Evolutionary conservation across 176 grass and related monocot genomes (phyloP).

Genomic region (Bolboschoenus planiculmis): DNA sequence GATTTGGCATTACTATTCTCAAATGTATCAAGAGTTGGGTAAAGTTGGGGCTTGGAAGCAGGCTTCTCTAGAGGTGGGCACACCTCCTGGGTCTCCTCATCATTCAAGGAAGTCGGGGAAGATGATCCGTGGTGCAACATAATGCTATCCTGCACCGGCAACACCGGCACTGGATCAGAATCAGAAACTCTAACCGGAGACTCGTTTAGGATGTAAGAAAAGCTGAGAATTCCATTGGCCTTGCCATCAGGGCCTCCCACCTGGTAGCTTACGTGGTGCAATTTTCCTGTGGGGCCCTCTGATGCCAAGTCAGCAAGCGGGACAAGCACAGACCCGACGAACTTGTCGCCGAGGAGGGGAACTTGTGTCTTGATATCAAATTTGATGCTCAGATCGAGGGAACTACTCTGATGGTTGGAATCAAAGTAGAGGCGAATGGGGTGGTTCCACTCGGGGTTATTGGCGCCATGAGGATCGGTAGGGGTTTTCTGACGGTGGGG

Average conservation of each 20-base stretch:
- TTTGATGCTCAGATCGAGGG: slow-evolving; percentile 7
- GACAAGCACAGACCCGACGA: slow-evolving; percentile 40
- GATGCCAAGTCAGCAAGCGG: neutral
- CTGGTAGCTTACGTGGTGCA: neutral
- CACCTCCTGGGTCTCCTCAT: neutral
- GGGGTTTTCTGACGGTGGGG: slow-evolving; percentile 45
- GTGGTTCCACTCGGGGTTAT: slow-evolving; percentile 57
- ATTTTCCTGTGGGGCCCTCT: neutral
- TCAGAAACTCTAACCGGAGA: neutral
- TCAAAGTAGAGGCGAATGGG: slow-evolving; percentile 41
- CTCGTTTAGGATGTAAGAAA: neutral
- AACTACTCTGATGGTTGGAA: neutral
- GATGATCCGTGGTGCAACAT: neutral
- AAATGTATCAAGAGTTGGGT: neutral
- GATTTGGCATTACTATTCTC: neutral
- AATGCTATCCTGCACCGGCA: neutral
- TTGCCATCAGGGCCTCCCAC: neutral
- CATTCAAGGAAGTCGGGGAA: neutral
- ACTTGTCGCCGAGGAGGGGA: slow-evolving; percentile 38
- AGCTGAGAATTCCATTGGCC: neutral
- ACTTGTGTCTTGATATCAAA: slow-evolving; percentile 58
- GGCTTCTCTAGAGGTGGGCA: neutral
- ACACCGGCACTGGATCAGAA: neutral
- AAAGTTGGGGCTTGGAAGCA: neutral
- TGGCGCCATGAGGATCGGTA: slow-evolving; percentile 30